Evolutionary conservation across 139 green algal species (phyloP), one percentile per base, ranked within the genome.

Genomic region (Chara braunii): DNA sequence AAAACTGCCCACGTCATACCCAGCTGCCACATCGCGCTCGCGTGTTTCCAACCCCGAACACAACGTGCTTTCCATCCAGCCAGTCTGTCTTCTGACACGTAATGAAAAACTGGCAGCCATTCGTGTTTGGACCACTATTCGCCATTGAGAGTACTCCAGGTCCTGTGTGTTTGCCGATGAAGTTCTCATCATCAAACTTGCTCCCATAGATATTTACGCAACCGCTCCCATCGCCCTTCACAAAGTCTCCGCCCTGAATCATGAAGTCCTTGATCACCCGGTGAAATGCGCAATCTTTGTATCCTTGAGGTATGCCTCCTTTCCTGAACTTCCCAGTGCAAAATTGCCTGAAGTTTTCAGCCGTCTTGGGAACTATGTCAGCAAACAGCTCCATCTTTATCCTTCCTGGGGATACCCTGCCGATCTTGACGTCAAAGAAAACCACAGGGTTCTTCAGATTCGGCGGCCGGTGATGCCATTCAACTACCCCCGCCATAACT

Each of bases 71-170:
- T 68, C 84, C 79, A 76, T 98, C 91, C 11, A 97, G 80, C 92
- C 90, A 97, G 43, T 95, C 89, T 28, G 76, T 83, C 65, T 94
- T 92, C 7, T 83, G 87, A 61, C 85, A 94, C 5, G 94, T 97
- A 33, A 99, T 79, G 77, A 98, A 98, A 70, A 99, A 99, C 78
- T 99, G 85, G 22, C n/a, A n/a, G n/a, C n/a, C n/a, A n/a, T n/a
- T n/a, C n/a, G n/a, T n/a, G n/a, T n/a, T n/a, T n/a, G n/a, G n/a
- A n/a, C n/a, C n/a, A n/a, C n/a, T n/a, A n/a, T n/a, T n/a, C n/a
- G n/a, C n/a, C n/a, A n/a, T 30, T 9, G 87, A 95, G 23, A 99
- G 77, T 44, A 99, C 72, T 3, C 93, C 93, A 1, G 91, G 84
- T 8, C 93, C 93, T 9, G 93, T 97, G 75, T 99, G 93, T 57